Evolutionary conservation across 192 early-diverging fungal genomes (phyloP), one percentile per base, ranked within the genome.

Genomic region (Gonapodya sp.): DNA sequence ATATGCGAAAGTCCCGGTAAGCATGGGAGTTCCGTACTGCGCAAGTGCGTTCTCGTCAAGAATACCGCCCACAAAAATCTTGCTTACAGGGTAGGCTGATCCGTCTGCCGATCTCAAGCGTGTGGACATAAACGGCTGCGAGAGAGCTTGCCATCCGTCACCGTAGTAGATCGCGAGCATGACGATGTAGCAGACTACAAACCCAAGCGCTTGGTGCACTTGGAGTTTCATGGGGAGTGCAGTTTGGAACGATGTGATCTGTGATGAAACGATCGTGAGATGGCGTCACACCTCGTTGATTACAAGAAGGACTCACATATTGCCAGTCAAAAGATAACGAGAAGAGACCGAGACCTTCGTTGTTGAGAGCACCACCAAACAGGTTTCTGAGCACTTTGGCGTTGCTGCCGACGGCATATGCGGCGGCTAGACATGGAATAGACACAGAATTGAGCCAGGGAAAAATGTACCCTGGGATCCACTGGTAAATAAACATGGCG

Each of bases 291-390:
- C 24, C 24, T 64, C 46, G 24, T 24, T 64, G 46, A n/a, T n/a
- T n/a, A n/a, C n/a, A n/a, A 8, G 46, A 64, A 86, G 84, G 35
- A 89, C 88, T 18, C 32, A 84, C 35, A 73, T 87, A 84, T 64
- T 87, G 83, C 86, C 86, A 87, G 73, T 87, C 86, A 79, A 87
- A 87, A 82, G 83, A 85, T 14, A 87, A 36, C 1, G 82, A 81
- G 36, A 87, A 81, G 18, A 87, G 64, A 78, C 86, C 86, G 31
- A 87, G 82, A 33, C 86, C 86, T 73, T 87, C 86, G 81, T 87
- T 87, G 36, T 82, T 84, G 2, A 81, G 78, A 0, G 81, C 35
- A 0, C 86, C 86, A 24, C 86, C 86, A 81, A 87, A 87, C 8
- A 87, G 24, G 73, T 82, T 82, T n/a, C 82, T 78, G 0, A 87